These are phyloP conservation scores for Rhizopogon vinicolor DNA, from an alignment of 768 basidiomycete genomes.

Conservation along the genomic window DNA sequence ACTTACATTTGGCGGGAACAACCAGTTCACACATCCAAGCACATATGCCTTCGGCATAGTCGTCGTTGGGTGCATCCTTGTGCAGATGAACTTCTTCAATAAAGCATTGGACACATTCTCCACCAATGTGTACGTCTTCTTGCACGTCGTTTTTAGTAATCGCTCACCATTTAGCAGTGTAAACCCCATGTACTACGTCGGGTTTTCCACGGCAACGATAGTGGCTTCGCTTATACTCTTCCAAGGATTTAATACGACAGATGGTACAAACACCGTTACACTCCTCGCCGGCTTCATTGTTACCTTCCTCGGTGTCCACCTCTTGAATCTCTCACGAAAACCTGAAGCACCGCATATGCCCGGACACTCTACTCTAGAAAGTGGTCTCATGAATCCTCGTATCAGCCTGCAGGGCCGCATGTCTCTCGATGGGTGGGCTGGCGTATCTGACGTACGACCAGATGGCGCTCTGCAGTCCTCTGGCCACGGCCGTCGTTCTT, in stretches of 20 bases:
- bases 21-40: conserved; percentile 91
- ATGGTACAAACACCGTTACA: conserved; percentile 76
- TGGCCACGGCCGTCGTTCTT: conserved; percentile 60
- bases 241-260: conserved; percentile 93
- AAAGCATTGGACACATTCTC: conserved; percentile 96
- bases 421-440: conserved; percentile 75
- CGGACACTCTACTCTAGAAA: conserved; percentile 54
- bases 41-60: conserved; percentile 95
- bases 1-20: conserved; percentile 87
- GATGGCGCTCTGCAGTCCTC: conserved; percentile 23
- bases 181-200: conserved; percentile 97
- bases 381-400: conserved; percentile 71
- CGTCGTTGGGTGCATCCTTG: conserved; percentile 78
- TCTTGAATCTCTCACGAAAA: conserved; percentile 76
- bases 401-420: conserved; percentile 77
- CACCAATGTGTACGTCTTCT: conserved; percentile 82
- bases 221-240: conserved; percentile 94
- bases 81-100: conserved; percentile 97
- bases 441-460: conserved; percentile 25
- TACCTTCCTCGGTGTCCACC: conserved; percentile 96
- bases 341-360: conserved; percentile 40
- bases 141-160: background rate
- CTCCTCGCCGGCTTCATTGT: conserved; percentile 87
- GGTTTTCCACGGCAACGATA: conserved; percentile 91
- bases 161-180: conserved; percentile 47